Evolutionary conservation across 176 grass and related monocot species (phyloP), one percentile per base, ranked within the genome.

Genomic region (Typha latifolia): DNA sequence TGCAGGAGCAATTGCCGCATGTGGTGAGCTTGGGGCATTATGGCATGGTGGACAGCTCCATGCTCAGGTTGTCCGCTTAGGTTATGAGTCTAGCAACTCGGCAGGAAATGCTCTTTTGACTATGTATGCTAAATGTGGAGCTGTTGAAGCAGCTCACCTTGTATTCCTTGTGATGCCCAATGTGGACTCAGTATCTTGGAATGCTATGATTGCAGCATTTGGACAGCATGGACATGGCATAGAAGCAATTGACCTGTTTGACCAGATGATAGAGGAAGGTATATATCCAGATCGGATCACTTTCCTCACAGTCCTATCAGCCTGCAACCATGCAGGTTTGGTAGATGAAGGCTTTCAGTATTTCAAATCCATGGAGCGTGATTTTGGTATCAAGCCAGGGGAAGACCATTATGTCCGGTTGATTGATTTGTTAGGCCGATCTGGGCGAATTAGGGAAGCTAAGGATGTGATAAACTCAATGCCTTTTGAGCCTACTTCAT

Each of bases 111-210:
- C 91, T 73, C 82, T 96, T 49, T 59, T 96, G 61, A 96, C 87
- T 15, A 91, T 91, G 91, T 91, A 96, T 77, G 91, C 70, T 75
- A 91, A 79, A 77, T 96, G 91, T 27, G 91, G 91, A 4, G 80
- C 74, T 24, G 84, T 83, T 53, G 79, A 84, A 26, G 87, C 80
- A 56, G 91, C 87, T 71, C 80, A 62, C 68, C 77, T 77, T 65
- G 62, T 83, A 16, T 88, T 88, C 61, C 71, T 83, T 63, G 57
- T 76, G 78, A 96, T 91, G 91, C 77, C 70, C 64, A 83, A 88
- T 78, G 67, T 82, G 62, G 91, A 91, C 32, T 79, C 37, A 48
- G 77, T 91, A 34, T 96, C 91, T 1, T 96, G 87, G 87, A 96
- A 96, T 78, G 91, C 91, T 62, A 91, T 96, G 84, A 84, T 88